phyloP scores from a whole-genome alignment of 371 early-diverging fungal genomes.

The Nosema bombycis region DNA sequence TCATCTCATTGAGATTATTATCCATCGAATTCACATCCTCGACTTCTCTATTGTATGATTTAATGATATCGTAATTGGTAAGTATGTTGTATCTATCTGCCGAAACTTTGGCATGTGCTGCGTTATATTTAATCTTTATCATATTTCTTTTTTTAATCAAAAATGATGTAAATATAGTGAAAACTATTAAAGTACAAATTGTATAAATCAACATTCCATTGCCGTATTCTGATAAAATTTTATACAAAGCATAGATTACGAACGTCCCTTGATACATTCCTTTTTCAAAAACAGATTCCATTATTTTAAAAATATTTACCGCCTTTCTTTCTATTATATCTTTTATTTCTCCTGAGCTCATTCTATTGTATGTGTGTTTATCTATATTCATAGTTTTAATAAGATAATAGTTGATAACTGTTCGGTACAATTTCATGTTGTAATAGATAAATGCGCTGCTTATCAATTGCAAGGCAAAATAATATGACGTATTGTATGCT shows the following conservation, averaged over 20 bases:
- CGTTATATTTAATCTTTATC: conserved; percentile 39
- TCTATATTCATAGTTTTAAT: conserved; percentile 34
- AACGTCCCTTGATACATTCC: not conserved
- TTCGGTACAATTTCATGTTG: conserved; percentile 6
- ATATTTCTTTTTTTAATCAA: conserved; percentile 44
- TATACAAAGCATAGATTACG: not conserved
- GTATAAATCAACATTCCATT: not conserved
- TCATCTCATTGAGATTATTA: conserved; percentile 18
- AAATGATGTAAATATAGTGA: not conserved
- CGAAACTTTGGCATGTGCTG: conserved; percentile 21
- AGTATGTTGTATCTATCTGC: conserved; percentile 45
- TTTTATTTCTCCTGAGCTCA: conserved; percentile 8
- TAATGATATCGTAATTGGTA: conserved; percentile 56
- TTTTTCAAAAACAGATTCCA: not conserved
- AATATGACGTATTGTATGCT: not conserved
- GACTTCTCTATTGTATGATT: conserved; percentile 55
- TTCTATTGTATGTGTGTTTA: not conserved
- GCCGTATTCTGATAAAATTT: not conserved
- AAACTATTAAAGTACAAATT: not conserved
- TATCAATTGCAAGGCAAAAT: not conserved
- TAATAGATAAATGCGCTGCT: not conserved
- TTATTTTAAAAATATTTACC: not conserved
- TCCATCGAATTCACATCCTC: conserved; percentile 41
- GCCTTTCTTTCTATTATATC: conserved; percentile 16
- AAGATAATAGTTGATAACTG: conserved; percentile 16